Base-by-base conservation (phyloP, 2,329 filamentous ascomycete genomes). In the Xylariaceae sp. region DNA sequence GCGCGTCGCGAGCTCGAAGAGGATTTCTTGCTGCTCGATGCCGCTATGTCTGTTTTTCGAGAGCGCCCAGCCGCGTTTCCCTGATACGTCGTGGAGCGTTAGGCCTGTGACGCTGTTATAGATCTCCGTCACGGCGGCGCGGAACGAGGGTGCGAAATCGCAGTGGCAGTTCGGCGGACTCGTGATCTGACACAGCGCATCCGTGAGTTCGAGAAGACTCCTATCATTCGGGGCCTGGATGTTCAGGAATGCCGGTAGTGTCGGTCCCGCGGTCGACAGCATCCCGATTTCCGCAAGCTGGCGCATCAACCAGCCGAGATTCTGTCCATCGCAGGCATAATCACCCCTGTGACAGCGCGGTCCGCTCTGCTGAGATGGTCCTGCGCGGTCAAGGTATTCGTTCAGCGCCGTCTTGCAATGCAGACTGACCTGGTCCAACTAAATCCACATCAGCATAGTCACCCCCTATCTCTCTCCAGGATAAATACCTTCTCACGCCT, bases 291-390 rank as follows among this genome's bases (percentile, higher is more conserved):
- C 78, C 54, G 77, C 77, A 56, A 77, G 79, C 0, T 77, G 70
- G n/a, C 81, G 72, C 76, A 83, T 80, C 39, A 82, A 65, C 79
- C 80, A 83, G 2, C 81, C 81, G 0, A 83, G 71, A 56, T 80
- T 82, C 0, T 76, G 75, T 0, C 80, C 79, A 62, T 83, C 81
- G 57, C 81, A 83, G 65, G 72, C 71, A 56, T 78, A 79, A 56
- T 75, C 79, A 0, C 78, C 78, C 58, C 74, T 79, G 13, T 79
- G 78, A 58, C 81, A 83, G 39, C 80, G 74, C 2, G 79, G 37
- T 30, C 23, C 4, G 44, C 2, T 13, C 11, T 44, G 55, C 18
- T 37, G 42, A 51, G 35, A 39, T 1, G 58, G 11, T n/a, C 45
- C 18, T 17, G 15, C 11, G 35, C 9, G n/a, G 8, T 37, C 63